These are phyloP conservation scores for Populus davidiana DNA, from an alignment of 345 rosid species.

Conservation along the genomic window DNA sequence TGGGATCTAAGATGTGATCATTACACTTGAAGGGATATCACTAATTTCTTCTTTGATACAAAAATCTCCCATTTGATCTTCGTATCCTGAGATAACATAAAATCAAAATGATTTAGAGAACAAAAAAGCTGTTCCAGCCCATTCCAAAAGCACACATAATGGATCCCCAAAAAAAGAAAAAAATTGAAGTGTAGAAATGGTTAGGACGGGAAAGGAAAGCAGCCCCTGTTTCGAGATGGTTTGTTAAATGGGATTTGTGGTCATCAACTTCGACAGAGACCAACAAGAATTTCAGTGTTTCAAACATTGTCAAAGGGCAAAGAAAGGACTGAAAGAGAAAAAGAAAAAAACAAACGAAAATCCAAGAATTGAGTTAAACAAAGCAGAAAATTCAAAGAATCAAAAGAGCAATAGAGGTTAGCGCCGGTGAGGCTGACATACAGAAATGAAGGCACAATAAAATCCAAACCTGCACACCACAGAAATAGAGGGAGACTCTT, in stretches of 20 bases:
- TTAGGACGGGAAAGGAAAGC: not conserved
- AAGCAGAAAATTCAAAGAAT: not conserved
- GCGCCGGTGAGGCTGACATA: constrained; percentile 18
- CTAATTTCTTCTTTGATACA: constrained; percentile 20
- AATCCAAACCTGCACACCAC: constrained; percentile 22
- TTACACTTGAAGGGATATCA: constrained; percentile 33
- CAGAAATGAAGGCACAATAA: constrained; percentile 24
- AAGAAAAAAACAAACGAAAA: not conserved
- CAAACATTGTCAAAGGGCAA: too few relatives aligned
- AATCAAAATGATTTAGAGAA: not conserved
- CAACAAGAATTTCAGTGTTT: too few relatives aligned
- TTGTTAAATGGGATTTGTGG: not conserved
- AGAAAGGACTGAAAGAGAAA: too few relatives aligned
- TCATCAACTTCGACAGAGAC: too few relatives aligned
- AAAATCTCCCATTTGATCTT: constrained; percentile 42
- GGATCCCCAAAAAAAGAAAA: not conserved
- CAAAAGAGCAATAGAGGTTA: not conserved
- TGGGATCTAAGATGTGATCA: constrained; percentile 8
- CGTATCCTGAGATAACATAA: constrained; percentile 17
- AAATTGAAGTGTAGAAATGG: not conserved
- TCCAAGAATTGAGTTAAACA: not conserved
- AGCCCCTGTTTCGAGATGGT: not conserved
- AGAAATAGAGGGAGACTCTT: not conserved
- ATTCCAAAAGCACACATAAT: not conserved
- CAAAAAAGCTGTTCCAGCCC: not conserved